Conservation (phyloP, 139 green algal genomes). For the Axilococcus clingmanii region DNA sequence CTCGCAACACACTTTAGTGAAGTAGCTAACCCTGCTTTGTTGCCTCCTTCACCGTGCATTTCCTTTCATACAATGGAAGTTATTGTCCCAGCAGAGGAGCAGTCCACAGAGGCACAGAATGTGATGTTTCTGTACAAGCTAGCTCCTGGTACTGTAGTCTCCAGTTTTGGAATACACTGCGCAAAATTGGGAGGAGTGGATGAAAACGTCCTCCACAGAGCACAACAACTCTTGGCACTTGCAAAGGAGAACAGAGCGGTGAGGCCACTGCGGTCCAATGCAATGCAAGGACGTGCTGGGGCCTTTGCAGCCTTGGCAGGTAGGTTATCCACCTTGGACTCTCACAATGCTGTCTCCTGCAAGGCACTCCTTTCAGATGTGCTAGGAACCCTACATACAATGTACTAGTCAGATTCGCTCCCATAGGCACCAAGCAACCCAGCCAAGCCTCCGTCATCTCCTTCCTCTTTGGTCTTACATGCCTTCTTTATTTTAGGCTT, state of each 20-base stretch:
- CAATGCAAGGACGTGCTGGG: not conserved
- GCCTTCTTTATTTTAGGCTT: no score
- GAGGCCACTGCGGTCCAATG: not conserved
- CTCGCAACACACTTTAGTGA: slow-evolving; percentile 76
- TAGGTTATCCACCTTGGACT: not conserved
- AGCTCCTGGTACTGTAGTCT: slow-evolving; percentile 34
- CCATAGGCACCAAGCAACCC: slow-evolving; percentile 23
- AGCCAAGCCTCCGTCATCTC: slow-evolving; percentile 5
- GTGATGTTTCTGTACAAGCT: slow-evolving; percentile 71
- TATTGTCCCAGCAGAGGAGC: slow-evolving; percentile 8
- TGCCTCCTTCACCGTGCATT: slow-evolving; percentile 32
- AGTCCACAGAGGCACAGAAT: slow-evolving; percentile 2
- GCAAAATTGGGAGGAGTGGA: slow-evolving; percentile 32
- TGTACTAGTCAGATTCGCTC: no score
- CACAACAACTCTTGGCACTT: slow-evolving; percentile 13
- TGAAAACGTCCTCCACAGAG: slow-evolving; percentile 18
- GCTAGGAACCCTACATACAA: no score
- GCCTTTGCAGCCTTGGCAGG: not conserved
- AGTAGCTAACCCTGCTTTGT: slow-evolving; percentile 24
- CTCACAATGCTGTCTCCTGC: not conserved
- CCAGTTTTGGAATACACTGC: slow-evolving; percentile 61
- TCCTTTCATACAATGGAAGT: slow-evolving; percentile 64
- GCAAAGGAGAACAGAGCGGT: not conserved
- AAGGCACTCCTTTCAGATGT: not conserved
- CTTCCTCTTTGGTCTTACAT: not conserved